phyloP scores from a whole-genome alignment of 495 filamentous ascomycete species.

The Trypethelium eluteriae region DNA sequence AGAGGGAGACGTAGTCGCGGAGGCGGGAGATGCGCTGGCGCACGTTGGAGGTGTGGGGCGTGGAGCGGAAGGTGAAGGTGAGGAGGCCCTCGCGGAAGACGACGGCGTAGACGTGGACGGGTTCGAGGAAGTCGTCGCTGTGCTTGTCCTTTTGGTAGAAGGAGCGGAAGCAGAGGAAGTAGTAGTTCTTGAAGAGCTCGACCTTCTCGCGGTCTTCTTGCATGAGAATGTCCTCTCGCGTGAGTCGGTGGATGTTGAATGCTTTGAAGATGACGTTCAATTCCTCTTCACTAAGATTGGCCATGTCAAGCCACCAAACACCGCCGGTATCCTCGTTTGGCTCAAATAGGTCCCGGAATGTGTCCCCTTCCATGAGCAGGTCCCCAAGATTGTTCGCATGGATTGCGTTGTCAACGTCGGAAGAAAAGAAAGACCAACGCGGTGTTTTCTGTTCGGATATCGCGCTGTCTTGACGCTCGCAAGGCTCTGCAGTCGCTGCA shows the following conservation, averaged over 20 bases:
- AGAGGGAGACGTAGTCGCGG: conserved; percentile 86
- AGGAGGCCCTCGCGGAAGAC: conserved; percentile 94
- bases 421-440: conserved; percentile 93
- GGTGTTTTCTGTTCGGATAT: conserved; percentile 11
- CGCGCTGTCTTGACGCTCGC: conserved; percentile 45
- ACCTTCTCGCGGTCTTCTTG: conserved; percentile 97
- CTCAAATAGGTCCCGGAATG: conserved; percentile 79
- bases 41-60: conserved; percentile 77
- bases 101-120: conserved; percentile 91
- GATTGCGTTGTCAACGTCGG: conserved; percentile 81
- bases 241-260: conserved; percentile 88
- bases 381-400: conserved; percentile 83
- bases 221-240: conserved; percentile 85
- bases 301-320: conserved; percentile 93
- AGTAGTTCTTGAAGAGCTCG: conserved; percentile 93
- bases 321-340: conserved; percentile 60
- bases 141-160: conserved; percentile 76
- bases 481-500: conserved; percentile 5
- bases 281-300: conserved; percentile 83
- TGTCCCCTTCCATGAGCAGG: conserved; percentile 78
- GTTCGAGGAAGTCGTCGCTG: conserved; percentile 72
- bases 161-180: conserved; percentile 93
- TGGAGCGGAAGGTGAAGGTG: conserved; percentile 83
- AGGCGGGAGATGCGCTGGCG: conserved; percentile 85
- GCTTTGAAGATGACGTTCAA: conserved; percentile 79